A percentile compares a stretch with the other conserved stretches of the same genome.
Evolutionary conservation across 2,329 filamentous ascomycete species (phyloP).

Genomic region (Scedosporium boydii): DNA sequence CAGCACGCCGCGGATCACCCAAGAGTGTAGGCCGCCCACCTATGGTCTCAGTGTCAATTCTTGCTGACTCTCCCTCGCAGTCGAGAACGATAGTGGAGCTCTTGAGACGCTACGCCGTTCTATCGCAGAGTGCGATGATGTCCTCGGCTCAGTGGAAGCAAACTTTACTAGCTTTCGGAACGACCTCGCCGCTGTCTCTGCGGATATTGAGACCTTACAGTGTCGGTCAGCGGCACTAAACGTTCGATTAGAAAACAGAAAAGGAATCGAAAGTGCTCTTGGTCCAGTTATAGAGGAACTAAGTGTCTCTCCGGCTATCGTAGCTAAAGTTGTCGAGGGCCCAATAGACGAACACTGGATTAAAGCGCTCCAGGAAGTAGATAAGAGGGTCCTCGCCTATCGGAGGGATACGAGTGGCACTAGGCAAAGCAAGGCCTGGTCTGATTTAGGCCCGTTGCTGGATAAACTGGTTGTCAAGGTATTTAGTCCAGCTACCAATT

Average conservation of each 20-base stretch:
- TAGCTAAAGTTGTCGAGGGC: conserved; percentile 79
- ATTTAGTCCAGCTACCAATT: conserved; percentile 11
- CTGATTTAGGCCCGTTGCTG: conserved; percentile 77
- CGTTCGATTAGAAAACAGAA: conserved; percentile 77
- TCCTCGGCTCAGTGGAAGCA: conserved; percentile 83
- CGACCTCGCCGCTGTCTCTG: conserved; percentile 83
- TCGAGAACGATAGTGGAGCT: conserved; percentile 71
- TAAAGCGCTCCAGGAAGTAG: conserved; percentile 72
- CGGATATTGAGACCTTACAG: conserved; percentile 91
- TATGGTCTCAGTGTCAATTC: neutral
- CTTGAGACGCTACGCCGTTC: conserved; percentile 87
- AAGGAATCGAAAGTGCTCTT: conserved; percentile 77
- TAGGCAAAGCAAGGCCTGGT: conserved; percentile 61
- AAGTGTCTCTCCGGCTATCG: conserved; percentile 73
- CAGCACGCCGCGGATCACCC: conserved; percentile 48
- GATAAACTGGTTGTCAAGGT: conserved; percentile 77
- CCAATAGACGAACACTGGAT: conserved; percentile 86
- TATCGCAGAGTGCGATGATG: conserved; percentile 84
- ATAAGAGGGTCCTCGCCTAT: conserved; percentile 64
- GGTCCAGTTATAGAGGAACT: conserved; percentile 87
- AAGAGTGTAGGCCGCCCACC: conserved; percentile 50
- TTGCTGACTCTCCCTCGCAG: conserved; percentile 28
- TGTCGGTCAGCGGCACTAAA: conserved; percentile 76
- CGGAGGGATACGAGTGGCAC: conserved; percentile 56
- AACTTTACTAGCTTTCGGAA: conserved; percentile 90